A percentile compares a stretch with the other conserved stretches of the same genome.
Evolutionary conservation across 345 rosid genomes (phyloP).

Genomic region (Hibiscus trionum): DNA sequence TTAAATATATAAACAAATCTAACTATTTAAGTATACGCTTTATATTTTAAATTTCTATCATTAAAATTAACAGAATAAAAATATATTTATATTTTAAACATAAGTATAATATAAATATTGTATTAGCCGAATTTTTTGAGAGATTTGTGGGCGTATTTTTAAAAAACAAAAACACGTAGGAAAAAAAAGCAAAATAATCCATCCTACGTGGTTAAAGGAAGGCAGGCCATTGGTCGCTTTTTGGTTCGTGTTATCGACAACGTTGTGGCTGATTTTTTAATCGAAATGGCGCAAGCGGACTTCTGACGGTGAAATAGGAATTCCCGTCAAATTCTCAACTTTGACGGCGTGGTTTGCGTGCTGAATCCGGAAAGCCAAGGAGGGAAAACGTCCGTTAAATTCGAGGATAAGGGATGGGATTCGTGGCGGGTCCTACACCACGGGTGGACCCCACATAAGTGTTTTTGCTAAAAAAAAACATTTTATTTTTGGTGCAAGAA

Average conservation of each 20-base stretch:
- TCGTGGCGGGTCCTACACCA: constrained; percentile 2
- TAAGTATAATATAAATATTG: constrained; percentile 13
- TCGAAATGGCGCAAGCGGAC: not conserved
- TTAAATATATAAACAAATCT: not conserved
- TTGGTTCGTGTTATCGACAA: constrained; percentile 23
- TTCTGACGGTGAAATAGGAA: constrained; percentile 20
- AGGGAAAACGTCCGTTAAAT: constrained; percentile 15
- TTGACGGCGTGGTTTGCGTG: constrained; percentile 12
- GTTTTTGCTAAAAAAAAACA: not conserved
- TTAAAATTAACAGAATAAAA: not conserved
- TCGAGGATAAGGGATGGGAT: not conserved
- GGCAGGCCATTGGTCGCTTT: constrained; percentile 29
- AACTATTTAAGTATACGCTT: not conserved
- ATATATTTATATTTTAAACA: not conserved
- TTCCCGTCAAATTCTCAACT: constrained; percentile 19
- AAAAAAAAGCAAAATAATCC: not conserved
- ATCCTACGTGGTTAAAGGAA: constrained; percentile 23
- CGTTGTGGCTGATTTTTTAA: not conserved
- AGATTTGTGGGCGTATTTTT: constrained; percentile 9
- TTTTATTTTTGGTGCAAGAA: no score
- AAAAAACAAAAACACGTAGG: constrained; percentile 11
- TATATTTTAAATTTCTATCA: no score
- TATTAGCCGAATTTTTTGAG: no score
- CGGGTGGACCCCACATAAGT: constrained; percentile 18
- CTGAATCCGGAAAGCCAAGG: not conserved